A percentile compares a stretch with the other conserved stretches of the same genome.
These are phyloP conservation scores for Pisolithus marmoratus DNA, from an alignment of 768 basidiomycete species.

Conservation along the genomic window DNA sequence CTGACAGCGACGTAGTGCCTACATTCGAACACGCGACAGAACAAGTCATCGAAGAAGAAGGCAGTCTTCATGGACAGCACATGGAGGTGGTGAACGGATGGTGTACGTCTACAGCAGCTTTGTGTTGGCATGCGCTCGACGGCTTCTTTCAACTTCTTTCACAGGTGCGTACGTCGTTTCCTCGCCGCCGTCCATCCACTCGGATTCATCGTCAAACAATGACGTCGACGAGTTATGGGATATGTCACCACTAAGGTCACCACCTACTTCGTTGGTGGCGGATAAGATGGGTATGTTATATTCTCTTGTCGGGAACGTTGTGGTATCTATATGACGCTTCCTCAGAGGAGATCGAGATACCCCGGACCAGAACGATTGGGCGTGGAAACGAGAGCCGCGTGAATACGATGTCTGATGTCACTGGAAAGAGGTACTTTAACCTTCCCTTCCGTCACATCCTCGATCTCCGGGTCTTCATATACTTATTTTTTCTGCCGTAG, in stretches of 20 bases:
- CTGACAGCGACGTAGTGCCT: conserved; percentile 19
- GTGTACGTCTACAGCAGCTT: conserved; percentile 46
- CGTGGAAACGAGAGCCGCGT: conserved; percentile 13
- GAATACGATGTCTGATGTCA: neutral
- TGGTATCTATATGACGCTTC: neutral
- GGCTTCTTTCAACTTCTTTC: neutral
- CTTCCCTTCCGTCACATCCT: conserved; percentile 12
- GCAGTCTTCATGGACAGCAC: conserved; percentile 41
- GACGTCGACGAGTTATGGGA: conserved; percentile 50
- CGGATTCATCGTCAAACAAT: conserved; percentile 33
- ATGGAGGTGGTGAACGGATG: conserved; percentile 61
- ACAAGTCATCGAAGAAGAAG: conserved; percentile 33
- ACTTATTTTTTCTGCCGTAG: conserved; percentile 19
- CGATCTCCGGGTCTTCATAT: conserved; percentile 12
- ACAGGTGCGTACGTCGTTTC: conserved; percentile 35
- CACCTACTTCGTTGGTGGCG: conserved; percentile 32
- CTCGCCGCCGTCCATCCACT: conserved; percentile 33
- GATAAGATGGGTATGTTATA: conserved; percentile 44
- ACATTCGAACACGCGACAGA: conserved; percentile 18
- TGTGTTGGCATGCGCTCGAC: neutral
- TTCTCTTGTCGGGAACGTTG: neutral
- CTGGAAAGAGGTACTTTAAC: neutral
- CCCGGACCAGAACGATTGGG: conserved; percentile 46
- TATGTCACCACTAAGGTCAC: conserved; percentile 43
- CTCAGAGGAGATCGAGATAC: conserved; percentile 49